A percentile compares a stretch with the other conserved stretches of the same genome.
Evolutionary conservation across 1,139 yeast genomes (phyloP).

Genomic region (Taiozyma sp.): DNA sequence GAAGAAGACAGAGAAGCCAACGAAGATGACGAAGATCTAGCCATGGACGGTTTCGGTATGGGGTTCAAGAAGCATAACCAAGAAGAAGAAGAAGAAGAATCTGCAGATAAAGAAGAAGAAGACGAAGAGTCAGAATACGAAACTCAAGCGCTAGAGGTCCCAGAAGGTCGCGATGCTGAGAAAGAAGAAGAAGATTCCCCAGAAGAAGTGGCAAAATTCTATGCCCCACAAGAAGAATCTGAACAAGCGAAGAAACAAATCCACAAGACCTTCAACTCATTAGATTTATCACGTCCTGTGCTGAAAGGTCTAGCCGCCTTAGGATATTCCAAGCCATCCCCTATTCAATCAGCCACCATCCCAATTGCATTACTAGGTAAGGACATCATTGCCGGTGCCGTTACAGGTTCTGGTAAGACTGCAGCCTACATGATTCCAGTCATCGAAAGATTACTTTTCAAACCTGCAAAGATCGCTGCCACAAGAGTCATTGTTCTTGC

Average conservation of each 20-base stretch:
- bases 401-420: constrained; percentile 98
- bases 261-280: constrained; percentile 66
- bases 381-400: constrained; percentile 98
- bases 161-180: constrained; percentile 17
- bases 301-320: constrained; percentile 75
- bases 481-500: constrained; percentile 87
- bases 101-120: constrained; percentile 18
- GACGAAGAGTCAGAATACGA: constrained; percentile 26
- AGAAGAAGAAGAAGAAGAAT: constrained; percentile 26
- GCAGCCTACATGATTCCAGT: constrained; percentile 98
- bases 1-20: no score
- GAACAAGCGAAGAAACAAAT: constrained; percentile 38
- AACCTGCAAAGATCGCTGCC: constrained; percentile 80
- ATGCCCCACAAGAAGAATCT: constrained; percentile 52
- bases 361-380: constrained; percentile 92
- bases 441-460: constrained; percentile 83
- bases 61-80: constrained; percentile 36
- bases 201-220: constrained; percentile 69
- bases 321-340: constrained; percentile 84
- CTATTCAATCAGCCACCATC: constrained; percentile 89
- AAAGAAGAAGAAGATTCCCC: constrained; percentile 55
- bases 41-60: constrained; percentile 74
- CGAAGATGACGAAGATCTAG: constrained; percentile 34
- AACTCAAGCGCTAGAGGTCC: constrained; percentile 26
- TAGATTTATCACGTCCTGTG: constrained; percentile 86